These are phyloP conservation scores for Silene uniflora DNA, from an alignment of 148 eudicot species.

Conservation along the genomic window DNA sequence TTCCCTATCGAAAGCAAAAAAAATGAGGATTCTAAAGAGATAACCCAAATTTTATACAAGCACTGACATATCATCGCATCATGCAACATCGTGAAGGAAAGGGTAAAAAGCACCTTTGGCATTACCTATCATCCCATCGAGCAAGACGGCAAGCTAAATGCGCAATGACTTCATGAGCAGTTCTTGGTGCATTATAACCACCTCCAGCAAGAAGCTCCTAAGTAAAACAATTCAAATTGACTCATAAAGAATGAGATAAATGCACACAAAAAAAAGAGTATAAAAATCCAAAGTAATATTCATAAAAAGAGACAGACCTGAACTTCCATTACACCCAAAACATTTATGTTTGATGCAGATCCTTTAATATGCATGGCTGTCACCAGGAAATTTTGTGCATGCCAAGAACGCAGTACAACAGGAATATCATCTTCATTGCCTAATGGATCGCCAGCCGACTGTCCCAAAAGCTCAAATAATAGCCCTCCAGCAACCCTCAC, in stretches of 20 bases:
- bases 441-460: slow-evolving; percentile 84
- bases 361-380: slow-evolving; percentile 85
- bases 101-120: background rate
- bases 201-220: slow-evolving; percentile 82
- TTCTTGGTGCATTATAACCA: slow-evolving; percentile 66
- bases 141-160: slow-evolving; percentile 77
- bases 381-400: slow-evolving; percentile 78
- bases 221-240: slow-evolving; percentile 13
- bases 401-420: slow-evolving; percentile 91
- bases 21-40: too few relatives aligned
- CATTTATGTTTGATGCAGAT: slow-evolving; percentile 57
- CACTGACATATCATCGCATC: too few relatives aligned
- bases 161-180: slow-evolving; percentile 75
- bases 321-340: slow-evolving; percentile 85
- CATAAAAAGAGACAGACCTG: slow-evolving; percentile 40
- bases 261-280: background rate
- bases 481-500: slow-evolving; percentile 93
- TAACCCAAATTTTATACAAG: too few relatives aligned
- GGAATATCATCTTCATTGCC: slow-evolving; percentile 80
- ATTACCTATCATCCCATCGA: slow-evolving; percentile 93
- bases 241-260: background rate
- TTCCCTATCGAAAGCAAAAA: too few relatives aligned
- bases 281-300: background rate
- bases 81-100: too few relatives aligned
- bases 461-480: slow-evolving; percentile 91